phyloP scores from a whole-genome alignment of 2,329 filamentous ascomycete genomes.

The Dothideomycetidae sp. region DNA sequence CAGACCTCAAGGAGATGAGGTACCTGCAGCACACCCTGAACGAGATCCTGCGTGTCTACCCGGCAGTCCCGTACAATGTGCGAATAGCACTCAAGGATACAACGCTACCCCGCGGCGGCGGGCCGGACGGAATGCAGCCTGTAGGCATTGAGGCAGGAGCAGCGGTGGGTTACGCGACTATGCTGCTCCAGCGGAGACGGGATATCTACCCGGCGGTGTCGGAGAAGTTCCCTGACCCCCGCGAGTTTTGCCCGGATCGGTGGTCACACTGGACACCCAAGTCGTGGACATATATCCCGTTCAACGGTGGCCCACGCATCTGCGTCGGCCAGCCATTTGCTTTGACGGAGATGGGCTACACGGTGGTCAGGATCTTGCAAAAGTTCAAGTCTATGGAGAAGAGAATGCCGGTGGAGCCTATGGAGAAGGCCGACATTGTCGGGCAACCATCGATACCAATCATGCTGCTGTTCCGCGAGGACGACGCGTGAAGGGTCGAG shows the following conservation, averaged over 20 bases:
- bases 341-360: constrained; percentile 37
- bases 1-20: constrained; percentile 74
- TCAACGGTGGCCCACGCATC: constrained; percentile 36
- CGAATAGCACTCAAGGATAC: constrained; percentile 34
- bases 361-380: constrained; percentile 33
- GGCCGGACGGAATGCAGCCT: constrained; percentile 30
- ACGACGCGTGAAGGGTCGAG: background rate
- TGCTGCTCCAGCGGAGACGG: constrained; percentile 34
- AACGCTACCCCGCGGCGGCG: constrained; percentile 35
- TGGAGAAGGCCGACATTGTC: constrained; percentile 34
- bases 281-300: constrained; percentile 34
- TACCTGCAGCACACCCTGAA: constrained; percentile 45
- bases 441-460: constrained; percentile 26
- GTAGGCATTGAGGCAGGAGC: constrained; percentile 32
- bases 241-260: constrained; percentile 33
- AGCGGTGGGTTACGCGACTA: constrained; percentile 32
- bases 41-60: constrained; percentile 34
- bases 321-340: constrained; percentile 39
- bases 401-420: constrained; percentile 25
- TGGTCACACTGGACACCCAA: constrained; percentile 38
- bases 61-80: constrained; percentile 37
- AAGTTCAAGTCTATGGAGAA: constrained; percentile 29
- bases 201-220: constrained; percentile 34
- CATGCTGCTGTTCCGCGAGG: background rate
- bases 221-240: constrained; percentile 26